phyloP scores from a whole-genome alignment of 331 rosid species.

The Erythrophleum ivorense region DNA sequence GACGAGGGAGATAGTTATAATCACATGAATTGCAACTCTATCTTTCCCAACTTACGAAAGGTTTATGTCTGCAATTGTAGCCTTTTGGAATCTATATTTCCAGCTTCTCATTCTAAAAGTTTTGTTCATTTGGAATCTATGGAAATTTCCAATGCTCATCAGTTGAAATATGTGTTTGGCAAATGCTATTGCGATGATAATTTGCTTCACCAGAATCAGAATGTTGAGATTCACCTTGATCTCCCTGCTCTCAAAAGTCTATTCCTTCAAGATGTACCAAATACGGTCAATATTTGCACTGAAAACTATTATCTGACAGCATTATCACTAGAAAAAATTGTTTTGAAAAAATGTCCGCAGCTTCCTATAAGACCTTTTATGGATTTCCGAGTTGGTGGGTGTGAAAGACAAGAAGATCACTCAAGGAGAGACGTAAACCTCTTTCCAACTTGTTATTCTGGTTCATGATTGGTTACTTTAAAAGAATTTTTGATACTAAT shows the following conservation, averaged over 20 bases:
- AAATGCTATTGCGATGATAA: neutral
- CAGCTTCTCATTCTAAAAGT: neutral
- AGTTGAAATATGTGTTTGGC: neutral
- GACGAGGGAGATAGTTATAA: neutral
- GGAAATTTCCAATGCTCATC: accelerated
- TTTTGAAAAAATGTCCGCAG: neutral
- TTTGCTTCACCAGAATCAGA: neutral
- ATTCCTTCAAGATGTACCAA: neutral
- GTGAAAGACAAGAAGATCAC: neutral
- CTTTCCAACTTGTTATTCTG: neutral
- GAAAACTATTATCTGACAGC: neutral
- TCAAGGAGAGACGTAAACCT: neutral
- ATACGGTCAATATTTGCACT: neutral
- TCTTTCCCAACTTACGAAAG: neutral
- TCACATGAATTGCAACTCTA: neutral
- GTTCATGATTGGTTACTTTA: neutral
- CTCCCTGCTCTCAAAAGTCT: neutral
- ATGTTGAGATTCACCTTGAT: neutral
- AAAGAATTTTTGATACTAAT: neutral
- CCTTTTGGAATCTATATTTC: neutral
- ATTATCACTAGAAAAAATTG: neutral
- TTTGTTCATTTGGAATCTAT: neutral
- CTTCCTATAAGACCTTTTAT: neutral
- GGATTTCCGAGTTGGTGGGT: neutral
- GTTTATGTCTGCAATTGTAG: neutral